Evolutionary conservation across 768 basidiomycete species (phyloP).

Genomic region (Leccinum disarticulatum): DNA sequence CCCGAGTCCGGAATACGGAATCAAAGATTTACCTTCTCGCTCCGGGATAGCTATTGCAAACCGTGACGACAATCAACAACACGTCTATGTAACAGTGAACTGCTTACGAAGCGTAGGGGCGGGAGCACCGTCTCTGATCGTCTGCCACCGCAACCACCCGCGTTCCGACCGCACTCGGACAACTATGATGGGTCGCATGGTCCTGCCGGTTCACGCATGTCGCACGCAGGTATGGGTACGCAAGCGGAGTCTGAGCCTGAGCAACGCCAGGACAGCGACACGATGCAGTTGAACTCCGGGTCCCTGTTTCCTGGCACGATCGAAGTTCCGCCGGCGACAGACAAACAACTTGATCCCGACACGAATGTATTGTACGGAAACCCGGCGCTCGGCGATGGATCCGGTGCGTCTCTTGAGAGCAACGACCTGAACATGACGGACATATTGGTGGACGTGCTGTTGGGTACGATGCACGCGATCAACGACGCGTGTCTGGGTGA

Average conservation of each 20-base stretch:
- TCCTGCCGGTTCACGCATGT: constrained; percentile 29
- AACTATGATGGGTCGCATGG: constrained; percentile 27
- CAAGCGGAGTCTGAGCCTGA: constrained; percentile 14
- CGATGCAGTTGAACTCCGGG: constrained; percentile 32
- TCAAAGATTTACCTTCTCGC: constrained; percentile 41
- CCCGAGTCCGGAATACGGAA: constrained; percentile 42
- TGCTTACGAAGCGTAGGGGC: constrained; percentile 65
- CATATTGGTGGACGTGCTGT: constrained; percentile 45
- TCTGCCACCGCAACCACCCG: constrained; percentile 49
- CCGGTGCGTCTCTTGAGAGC: background rate
- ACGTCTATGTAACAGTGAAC: constrained; percentile 38
- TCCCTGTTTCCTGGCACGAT: background rate
- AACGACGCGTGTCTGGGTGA: constrained; percentile 72
- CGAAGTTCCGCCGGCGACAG: background rate
- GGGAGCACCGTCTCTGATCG: constrained; percentile 54
- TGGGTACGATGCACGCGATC: constrained; percentile 72
- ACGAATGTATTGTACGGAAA: constrained; percentile 39
- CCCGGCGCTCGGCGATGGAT: constrained; percentile 16
- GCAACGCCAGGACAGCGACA: constrained; percentile 24
- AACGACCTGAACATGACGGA: constrained; percentile 28
- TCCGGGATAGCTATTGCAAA: constrained; percentile 27
- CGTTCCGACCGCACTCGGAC: constrained; percentile 19
- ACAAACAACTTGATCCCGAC: constrained; percentile 35
- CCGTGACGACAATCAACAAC: constrained; percentile 8
- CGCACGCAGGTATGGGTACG: constrained; percentile 17